Percentiles rank a stretch among this genome's conserved stretches.
Evolutionary conservation across 306 rosid genomes (phyloP).

Genomic region (Elaeagnus macrophylla): DNA sequence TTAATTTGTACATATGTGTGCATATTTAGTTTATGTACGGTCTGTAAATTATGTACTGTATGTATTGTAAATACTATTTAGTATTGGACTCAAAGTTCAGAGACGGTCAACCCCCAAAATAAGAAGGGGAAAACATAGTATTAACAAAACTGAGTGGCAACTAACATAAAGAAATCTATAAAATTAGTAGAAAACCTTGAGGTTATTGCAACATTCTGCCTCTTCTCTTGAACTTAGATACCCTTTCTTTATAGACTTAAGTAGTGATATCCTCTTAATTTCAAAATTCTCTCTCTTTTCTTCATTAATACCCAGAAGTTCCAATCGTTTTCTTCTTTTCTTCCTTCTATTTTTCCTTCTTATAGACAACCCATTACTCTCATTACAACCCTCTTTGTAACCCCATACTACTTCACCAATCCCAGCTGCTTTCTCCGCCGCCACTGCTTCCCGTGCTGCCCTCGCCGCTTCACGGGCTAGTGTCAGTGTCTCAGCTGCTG

Average conservation of each 20-base stretch:
- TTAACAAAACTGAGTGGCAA: no score
- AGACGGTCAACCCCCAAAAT: no score
- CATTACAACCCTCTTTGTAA: slow-evolving; percentile 22
- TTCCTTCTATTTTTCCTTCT: slow-evolving; percentile 43
- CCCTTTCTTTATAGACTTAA: slow-evolving; percentile 33
- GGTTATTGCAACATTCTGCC: slow-evolving; percentile 49
- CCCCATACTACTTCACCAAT: slow-evolving; percentile 22
- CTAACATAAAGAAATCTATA: neutral
- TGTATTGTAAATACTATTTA: no score
- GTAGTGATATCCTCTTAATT: slow-evolving; percentile 6
- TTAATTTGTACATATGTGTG: no score
- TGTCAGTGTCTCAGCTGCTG: slow-evolving; percentile 36
- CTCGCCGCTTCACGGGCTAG: slow-evolving; percentile 26
- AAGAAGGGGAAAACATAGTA: no score
- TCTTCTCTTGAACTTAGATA: slow-evolving; percentile 43
- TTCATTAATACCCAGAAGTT: slow-evolving; percentile 11
- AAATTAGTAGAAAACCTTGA: slow-evolving; percentile 37
- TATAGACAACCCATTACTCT: slow-evolving; percentile 23
- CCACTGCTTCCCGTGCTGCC: slow-evolving; percentile 36
- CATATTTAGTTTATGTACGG: no score
- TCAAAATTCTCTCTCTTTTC: slow-evolving; percentile 11
- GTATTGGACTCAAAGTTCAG: no score
- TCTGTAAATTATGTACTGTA: no score
- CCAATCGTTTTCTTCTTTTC: slow-evolving; percentile 41
- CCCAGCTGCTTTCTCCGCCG: slow-evolving; percentile 23